A percentile compares a stretch with the other conserved stretches of the same genome.
These are phyloP conservation scores for Candida dajiaensis DNA, from an alignment of 805 yeast genomes.

Conservation along the genomic window DNA sequence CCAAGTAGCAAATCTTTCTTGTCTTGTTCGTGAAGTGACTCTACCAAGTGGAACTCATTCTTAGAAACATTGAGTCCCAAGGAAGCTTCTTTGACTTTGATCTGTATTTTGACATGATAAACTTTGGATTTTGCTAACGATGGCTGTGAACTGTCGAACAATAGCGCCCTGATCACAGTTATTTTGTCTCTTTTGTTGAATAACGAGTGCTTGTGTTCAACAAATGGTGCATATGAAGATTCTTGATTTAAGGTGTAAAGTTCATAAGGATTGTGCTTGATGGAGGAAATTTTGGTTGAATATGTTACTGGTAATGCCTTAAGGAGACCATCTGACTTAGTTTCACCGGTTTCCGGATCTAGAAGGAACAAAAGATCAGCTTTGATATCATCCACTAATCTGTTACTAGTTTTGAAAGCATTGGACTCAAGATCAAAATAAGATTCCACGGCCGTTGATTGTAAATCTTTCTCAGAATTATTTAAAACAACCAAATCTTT, in stretches of 20 bases:
- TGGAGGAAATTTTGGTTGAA: conserved; percentile 21
- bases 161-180: conserved; percentile 23
- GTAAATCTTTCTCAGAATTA: not conserved
- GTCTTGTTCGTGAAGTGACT: conserved; percentile 23
- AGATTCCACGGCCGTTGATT: not conserved
- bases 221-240: conserved; percentile 22
- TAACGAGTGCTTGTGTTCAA: conserved; percentile 13
- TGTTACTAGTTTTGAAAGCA: conserved; percentile 55
- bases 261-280: conserved; percentile 18
- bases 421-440: not conserved
- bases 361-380: conserved; percentile 33
- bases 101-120: conserved; percentile 30
- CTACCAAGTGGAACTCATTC: conserved; percentile 27
- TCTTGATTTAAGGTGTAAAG: conserved; percentile 23
- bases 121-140: conserved; percentile 18
- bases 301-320: conserved; percentile 25
- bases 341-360: conserved; percentile 8
- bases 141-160: conserved; percentile 24
- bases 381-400: conserved; percentile 60
- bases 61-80: conserved; percentile 18
- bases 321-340: conserved; percentile 24
- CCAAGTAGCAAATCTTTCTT: conserved; percentile 24
- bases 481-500: not conserved
- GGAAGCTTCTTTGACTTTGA: conserved; percentile 24
- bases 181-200: conserved; percentile 17